Percentiles rank a stretch among this genome's conserved stretches.
Conservation (phyloP, 805 yeast genomes). For the Metschnikowia amazonensis region DNA sequence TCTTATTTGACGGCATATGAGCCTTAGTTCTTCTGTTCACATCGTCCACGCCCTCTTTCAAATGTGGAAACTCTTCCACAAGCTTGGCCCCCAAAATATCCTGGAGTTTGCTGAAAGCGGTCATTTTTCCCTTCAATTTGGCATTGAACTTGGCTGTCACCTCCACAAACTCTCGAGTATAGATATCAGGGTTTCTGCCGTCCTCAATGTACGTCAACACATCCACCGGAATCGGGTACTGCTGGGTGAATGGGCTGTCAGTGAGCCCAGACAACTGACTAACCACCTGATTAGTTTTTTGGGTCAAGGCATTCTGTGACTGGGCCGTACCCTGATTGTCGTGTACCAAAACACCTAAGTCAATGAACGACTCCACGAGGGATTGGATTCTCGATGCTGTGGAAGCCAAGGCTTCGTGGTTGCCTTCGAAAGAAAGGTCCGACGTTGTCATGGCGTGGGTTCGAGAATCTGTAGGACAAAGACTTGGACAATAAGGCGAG, state of each 20-base stretch:
- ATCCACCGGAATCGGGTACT: constrained; percentile 66
- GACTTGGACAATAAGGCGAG: background rate
- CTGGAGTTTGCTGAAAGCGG: constrained; percentile 60
- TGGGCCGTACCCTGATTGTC: constrained; percentile 89
- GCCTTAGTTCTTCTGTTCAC: constrained; percentile 32
- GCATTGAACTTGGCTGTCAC: constrained; percentile 89
- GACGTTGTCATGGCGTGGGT: constrained; percentile 31
- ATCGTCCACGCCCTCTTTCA: constrained; percentile 53
- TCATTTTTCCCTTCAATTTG: constrained; percentile 77
- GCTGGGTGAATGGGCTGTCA: constrained; percentile 29
- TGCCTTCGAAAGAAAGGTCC: constrained; percentile 19
- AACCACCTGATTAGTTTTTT: constrained; percentile 40
- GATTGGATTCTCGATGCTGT: constrained; percentile 31
- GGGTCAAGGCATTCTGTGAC: constrained; percentile 50
- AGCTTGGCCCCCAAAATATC: constrained; percentile 67
- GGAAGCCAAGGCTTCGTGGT: constrained; percentile 29
- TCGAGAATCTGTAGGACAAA: background rate
- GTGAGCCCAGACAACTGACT: constrained; percentile 36
- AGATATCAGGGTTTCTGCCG: constrained; percentile 95
- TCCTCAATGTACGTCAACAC: constrained; percentile 91
- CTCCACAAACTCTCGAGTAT: constrained; percentile 94
- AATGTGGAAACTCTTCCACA: constrained; percentile 73
- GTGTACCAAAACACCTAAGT: constrained; percentile 86
- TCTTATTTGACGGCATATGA: background rate
- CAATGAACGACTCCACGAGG: constrained; percentile 72